Evolutionary conservation across 306 rosid genomes (phyloP).

Genomic region (Coriaria nepalensis): DNA sequence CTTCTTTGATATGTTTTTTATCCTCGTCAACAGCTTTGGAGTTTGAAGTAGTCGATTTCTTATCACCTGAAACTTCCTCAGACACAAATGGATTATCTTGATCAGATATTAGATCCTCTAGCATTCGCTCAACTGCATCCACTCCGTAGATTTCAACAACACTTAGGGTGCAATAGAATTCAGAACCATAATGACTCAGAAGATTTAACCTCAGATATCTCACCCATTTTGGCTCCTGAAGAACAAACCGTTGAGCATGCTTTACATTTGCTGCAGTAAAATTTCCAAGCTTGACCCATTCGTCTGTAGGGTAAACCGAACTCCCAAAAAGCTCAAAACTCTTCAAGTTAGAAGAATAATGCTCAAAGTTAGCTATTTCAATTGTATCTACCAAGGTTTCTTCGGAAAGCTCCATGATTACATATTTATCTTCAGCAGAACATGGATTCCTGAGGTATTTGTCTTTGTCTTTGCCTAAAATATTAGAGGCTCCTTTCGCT

Average conservation of each 20-base stretch:
- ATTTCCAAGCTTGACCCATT: constrained; percentile 72
- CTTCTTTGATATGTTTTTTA: constrained; percentile 18
- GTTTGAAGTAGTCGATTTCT: constrained; percentile 24
- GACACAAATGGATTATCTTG: constrained; percentile 30
- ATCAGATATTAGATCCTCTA: constrained; percentile 68
- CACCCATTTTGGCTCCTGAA: constrained; percentile 89
- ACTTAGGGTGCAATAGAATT: constrained; percentile 90
- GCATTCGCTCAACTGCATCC: constrained; percentile 95
- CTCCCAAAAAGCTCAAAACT: constrained; percentile 73
- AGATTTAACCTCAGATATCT: constrained; percentile 82
- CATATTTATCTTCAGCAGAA: constrained; percentile 75
- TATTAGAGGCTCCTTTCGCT: constrained; percentile 89
- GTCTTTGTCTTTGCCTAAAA: constrained; percentile 75
- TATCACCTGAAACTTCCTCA: constrained; percentile 40
- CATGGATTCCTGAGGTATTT: constrained; percentile 93
- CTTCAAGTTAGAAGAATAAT: constrained; percentile 77
- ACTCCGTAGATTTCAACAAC: constrained; percentile 69
- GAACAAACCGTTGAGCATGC: constrained; percentile 58
- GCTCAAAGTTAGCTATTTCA: constrained; percentile 83
- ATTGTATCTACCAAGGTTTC: constrained; percentile 84
- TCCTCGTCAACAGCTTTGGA: constrained; percentile 31
- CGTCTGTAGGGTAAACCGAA: constrained; percentile 76
- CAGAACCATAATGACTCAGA: constrained; percentile 75
- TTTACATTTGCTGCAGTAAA: constrained; percentile 74
- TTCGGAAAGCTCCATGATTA: constrained; percentile 82